A percentile compares a stretch with the other conserved stretches of the same genome.
phyloP scores from a whole-genome alignment of 345 rosid species.

The Hirschfeldia incana region DNA sequence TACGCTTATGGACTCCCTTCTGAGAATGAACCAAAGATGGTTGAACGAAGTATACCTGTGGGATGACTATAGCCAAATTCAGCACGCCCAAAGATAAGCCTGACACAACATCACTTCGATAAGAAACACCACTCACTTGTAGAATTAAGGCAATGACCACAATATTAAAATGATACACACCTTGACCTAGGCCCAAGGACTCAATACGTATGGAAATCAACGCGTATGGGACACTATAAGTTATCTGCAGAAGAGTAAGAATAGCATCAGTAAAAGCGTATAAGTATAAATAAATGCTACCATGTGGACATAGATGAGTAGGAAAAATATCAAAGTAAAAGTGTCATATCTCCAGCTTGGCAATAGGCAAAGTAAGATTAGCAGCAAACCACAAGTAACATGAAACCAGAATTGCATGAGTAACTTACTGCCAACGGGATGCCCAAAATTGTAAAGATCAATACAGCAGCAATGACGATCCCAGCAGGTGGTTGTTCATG shows the following conservation, averaged over 20 bases:
- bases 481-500: slow-evolving; percentile 66
- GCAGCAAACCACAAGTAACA: background rate
- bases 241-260: slow-evolving; percentile 58
- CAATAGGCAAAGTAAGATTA: background rate
- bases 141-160: slow-evolving; percentile 4
- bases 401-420: slow-evolving; percentile 6
- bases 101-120: slow-evolving; percentile 41
- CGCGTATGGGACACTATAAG: slow-evolving; percentile 95
- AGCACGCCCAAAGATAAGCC: slow-evolving; percentile 96
- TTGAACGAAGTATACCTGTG: slow-evolving; percentile 65
- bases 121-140: slow-evolving; percentile 29
- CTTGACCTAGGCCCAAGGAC: slow-evolving; percentile 94
- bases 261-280: slow-evolving; percentile 28
- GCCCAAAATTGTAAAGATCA: slow-evolving; percentile 75
- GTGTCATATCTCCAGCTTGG: slow-evolving; percentile 10
- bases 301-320: background rate
- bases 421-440: slow-evolving; percentile 88
- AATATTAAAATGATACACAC: slow-evolving; percentile 43
- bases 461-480: slow-evolving; percentile 64
- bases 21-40: background rate
- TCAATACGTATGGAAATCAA: slow-evolving; percentile 83
- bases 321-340: background rate
- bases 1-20: slow-evolving; percentile 11
- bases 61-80: slow-evolving; percentile 90
- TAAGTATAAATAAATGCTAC: slow-evolving; percentile 16